Base-by-base conservation (phyloP, 2,329 filamentous ascomycete genomes). In the Chaetomium sp. region DNA sequence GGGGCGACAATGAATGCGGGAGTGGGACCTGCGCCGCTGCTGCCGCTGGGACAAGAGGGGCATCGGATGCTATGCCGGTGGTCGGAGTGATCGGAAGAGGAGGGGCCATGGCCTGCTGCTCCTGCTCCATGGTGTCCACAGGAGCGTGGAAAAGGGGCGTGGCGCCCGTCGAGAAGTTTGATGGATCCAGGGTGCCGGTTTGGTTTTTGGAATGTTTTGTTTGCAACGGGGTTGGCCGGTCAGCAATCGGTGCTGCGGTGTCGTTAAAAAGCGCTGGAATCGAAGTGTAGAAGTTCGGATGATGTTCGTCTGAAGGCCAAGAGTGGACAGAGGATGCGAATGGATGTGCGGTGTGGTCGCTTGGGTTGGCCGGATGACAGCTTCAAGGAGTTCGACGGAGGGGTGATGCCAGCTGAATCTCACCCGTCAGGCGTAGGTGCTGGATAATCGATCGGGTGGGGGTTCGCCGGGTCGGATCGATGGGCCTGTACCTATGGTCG, bases 131-230 rank as follows among this genome's bases (percentile, higher is more conserved):
- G 58, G 64, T 76, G 65, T 78, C 75, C 64, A 68, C 69, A 56
- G 73, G 72, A 76, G 78, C 74, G 75, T 76, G 75, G 66, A 75
- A 78, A 66, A 78, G 77, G 72, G 71, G 76, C 68, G 73, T 70
- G 58, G 77, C 78, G 71, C 76, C 77, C 65, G 71, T 70, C 47
- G 73, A 72, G 37, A 77, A 65, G 14, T 70, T 76, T 58, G 76
- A 76, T 60, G 75, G 75, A 77, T 83, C 79, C 79, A 81, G 76
- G 59, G 68, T 76, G 72, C 55, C 51, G 36, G 54, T 19, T 47
- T 49, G 27, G 3, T 19, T n/a, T 27, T 27, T 27, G 19, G 19
- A 27, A 27, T 27, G 19, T 27, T 27, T 27, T 27, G 19, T 27
- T 27, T 27, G 19, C 19, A 27, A 27, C 19, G 19, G 19, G 19